These are phyloP conservation scores for Ogataea glucozyma DNA, from an alignment of 805 yeast species.

Conservation along the genomic window DNA sequence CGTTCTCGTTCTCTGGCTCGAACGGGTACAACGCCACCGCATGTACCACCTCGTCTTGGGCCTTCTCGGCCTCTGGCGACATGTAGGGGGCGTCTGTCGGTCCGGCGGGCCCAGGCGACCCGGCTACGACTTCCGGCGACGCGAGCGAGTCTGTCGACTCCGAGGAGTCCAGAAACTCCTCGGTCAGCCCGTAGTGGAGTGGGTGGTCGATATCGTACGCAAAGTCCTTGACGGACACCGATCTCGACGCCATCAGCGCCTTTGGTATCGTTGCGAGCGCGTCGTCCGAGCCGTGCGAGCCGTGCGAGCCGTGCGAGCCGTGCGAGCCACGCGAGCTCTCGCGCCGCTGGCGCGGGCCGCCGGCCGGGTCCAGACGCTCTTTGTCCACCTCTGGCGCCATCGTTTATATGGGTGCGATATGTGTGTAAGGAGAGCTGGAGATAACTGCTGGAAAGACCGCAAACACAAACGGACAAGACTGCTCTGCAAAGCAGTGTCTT, in stretches of 20 bases:
- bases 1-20: slow-evolving; percentile 92
- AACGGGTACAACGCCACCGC: slow-evolving; percentile 92
- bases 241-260: slow-evolving; percentile 7
- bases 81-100: not conserved
- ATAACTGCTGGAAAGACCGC: too few species aligned
- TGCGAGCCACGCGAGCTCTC: too few species aligned
- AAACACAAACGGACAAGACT: too few species aligned
- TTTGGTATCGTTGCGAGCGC: too few species aligned
- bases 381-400: too few species aligned
- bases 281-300: too few species aligned
- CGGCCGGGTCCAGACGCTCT: not conserved
- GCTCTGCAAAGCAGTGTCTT: too few species aligned
- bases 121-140: not conserved
- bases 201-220: slow-evolving; percentile 76
- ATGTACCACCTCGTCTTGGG: slow-evolving; percentile 26
- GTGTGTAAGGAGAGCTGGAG: too few species aligned
- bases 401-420: too few species aligned
- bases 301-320: too few species aligned
- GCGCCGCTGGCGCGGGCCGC: too few species aligned
- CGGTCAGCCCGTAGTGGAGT: slow-evolving; percentile 59
- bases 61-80: slow-evolving; percentile 3
- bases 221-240: slow-evolving; percentile 69
- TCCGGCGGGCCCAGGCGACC: not conserved
- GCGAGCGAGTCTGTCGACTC: slow-evolving; percentile 1
- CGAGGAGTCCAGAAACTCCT: slow-evolving; percentile 9